Conservation (phyloP, 345 rosid species). For the Clausena lansium region DNA sequence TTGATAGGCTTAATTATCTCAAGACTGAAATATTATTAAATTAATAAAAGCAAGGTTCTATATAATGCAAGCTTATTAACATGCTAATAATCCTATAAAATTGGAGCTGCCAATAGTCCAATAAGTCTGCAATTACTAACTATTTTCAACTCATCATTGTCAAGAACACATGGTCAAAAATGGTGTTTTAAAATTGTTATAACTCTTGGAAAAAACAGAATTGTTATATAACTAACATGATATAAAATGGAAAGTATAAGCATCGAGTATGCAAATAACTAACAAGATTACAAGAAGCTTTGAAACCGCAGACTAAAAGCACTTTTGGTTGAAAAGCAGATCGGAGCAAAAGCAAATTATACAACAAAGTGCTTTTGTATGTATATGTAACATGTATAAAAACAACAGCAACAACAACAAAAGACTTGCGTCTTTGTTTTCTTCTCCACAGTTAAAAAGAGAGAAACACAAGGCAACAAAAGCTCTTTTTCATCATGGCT, state of each 20-base stretch:
- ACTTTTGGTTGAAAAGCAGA: neutral
- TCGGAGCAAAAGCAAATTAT: neutral
- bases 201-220: neutral
- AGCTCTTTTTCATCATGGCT: constrained; percentile 32
- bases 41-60: neutral
- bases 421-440: constrained; percentile 14
- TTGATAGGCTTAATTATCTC: neutral
- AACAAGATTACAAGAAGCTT: neutral
- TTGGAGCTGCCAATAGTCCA: neutral
- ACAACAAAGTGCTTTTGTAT: neutral
- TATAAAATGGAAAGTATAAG: neutral
- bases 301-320: neutral
- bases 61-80: neutral
- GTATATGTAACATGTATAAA: neutral
- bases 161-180: neutral
- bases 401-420: neutral
- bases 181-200: neutral
- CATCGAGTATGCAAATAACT: neutral
- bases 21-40: neutral
- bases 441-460: constrained; percentile 32
- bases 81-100: neutral
- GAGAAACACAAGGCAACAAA: constrained; percentile 2
- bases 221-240: too few species aligned
- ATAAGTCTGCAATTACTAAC: neutral
- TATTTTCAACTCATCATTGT: neutral